Percentiles rank a stretch among this genome's conserved stretches.
These are phyloP conservation scores for Jaminaea rosea DNA, from an alignment of 1,284 basidiomycete genomes.

Conservation along the genomic window DNA sequence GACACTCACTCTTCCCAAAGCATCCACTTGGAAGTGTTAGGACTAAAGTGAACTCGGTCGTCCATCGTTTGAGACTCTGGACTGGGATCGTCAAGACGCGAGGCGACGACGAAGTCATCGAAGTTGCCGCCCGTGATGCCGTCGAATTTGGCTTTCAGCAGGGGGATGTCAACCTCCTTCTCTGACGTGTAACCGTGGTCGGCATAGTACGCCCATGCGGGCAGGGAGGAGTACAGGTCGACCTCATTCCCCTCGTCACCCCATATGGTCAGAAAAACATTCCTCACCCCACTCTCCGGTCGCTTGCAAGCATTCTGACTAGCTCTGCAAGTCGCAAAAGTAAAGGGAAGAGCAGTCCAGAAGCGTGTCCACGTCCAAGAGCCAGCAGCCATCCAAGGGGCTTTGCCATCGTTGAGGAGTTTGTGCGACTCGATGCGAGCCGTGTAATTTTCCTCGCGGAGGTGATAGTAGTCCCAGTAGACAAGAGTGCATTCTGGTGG, in stretches of 20 bases:
- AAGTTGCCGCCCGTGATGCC: slow-evolving; percentile 44
- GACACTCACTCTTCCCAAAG: slow-evolving; percentile 48
- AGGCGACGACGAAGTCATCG: slow-evolving; percentile 47
- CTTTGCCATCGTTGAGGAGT: slow-evolving; percentile 31
- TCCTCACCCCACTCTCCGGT: slow-evolving; percentile 29
- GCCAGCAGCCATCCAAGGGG: slow-evolving; percentile 47
- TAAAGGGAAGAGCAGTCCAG: slow-evolving; percentile 49
- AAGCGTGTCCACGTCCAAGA: slow-evolving; percentile 49
- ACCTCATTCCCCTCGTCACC: slow-evolving; percentile 49
- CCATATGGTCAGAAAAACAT: slow-evolving; percentile 48
- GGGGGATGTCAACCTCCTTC: slow-evolving; percentile 31
- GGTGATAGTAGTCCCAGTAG: slow-evolving; percentile 45
- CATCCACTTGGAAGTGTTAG: slow-evolving; percentile 48
- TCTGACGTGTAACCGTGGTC: slow-evolving; percentile 40
- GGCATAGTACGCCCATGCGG: slow-evolving; percentile 42
- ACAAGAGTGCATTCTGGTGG: slow-evolving; percentile 40
- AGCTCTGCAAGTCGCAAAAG: slow-evolving; percentile 46
- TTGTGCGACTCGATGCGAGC: slow-evolving; percentile 45
- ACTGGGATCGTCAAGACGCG: slow-evolving; percentile 36
- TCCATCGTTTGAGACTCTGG: slow-evolving; percentile 17
- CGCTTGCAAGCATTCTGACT: slow-evolving; percentile 44
- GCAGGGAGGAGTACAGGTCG: slow-evolving; percentile 25
- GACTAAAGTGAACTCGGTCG: slow-evolving; percentile 36
- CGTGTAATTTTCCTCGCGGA: slow-evolving; percentile 33
- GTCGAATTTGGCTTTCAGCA: slow-evolving; percentile 27